Percentiles rank a stretch among this genome's conserved stretches.
phyloP scores from a whole-genome alignment of 1,139 yeast species.

The Hyphopichia pseudoburtonii region DNA sequence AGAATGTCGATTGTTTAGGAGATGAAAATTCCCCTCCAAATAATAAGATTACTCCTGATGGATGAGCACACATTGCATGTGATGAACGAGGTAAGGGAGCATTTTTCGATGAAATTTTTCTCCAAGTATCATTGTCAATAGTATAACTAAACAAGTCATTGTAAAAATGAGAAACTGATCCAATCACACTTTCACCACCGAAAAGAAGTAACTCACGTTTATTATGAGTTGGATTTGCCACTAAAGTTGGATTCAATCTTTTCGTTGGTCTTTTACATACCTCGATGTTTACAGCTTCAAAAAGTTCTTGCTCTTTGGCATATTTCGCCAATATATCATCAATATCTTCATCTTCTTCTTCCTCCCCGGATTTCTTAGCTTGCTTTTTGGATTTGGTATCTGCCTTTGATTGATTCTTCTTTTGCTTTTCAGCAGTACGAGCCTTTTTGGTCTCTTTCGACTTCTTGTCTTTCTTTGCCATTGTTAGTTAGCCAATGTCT shows the following conservation, averaged over 20 bases:
- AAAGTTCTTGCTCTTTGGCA: slow-evolving; percentile 76
- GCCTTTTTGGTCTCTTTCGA: slow-evolving; percentile 92
- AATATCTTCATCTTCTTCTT: slow-evolving; percentile 85
- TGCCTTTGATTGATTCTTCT: slow-evolving; percentile 73
- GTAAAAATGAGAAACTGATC: slow-evolving; percentile 64
- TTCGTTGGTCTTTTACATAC: slow-evolving; percentile 59
- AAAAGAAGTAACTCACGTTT: slow-evolving; percentile 76
- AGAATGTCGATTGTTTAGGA: slow-evolving; percentile 93
- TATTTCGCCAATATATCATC: slow-evolving; percentile 80
- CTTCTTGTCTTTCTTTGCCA: slow-evolving; percentile 87
- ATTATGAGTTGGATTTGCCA: slow-evolving; percentile 74
- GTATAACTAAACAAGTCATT: slow-evolving; percentile 78
- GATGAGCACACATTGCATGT: slow-evolving; percentile 92
- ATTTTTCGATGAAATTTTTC: slow-evolving; percentile 74
- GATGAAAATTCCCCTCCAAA: slow-evolving; percentile 98
- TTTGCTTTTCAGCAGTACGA: slow-evolving; percentile 78
- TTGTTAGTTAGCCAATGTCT: too few relatives aligned
- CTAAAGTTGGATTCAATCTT: slow-evolving; percentile 73
- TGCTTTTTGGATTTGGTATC: slow-evolving; percentile 71
- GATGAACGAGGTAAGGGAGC: slow-evolving; percentile 92
- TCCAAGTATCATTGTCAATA: slow-evolving; percentile 81
- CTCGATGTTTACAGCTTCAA: slow-evolving; percentile 68
- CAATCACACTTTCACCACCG: slow-evolving; percentile 80
- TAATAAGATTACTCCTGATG: slow-evolving; percentile 78
- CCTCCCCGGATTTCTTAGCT: slow-evolving; percentile 72